Conservation (phyloP, 306 rosid genomes). For the Malus domestica region ASM211411v1 NC_041789.1:29328501-29329000, state of each 20-base stretch:
- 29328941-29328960: not conserved
- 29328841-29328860: conserved; percentile 11
- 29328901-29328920: conserved; percentile 23
- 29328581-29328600: too few relatives aligned
- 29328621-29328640: too few relatives aligned
- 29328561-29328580: too few relatives aligned
- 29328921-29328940: not conserved
- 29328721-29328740: not conserved
- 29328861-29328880: conserved; percentile 27
- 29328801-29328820: conserved; percentile 42
- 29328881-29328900: conserved; percentile 36
- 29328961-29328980: not conserved
- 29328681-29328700: too few relatives aligned
- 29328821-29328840: conserved; percentile 19
- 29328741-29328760: not conserved
- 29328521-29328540: too few relatives aligned
- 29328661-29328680: too few relatives aligned
- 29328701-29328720: too few relatives aligned
- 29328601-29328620: too few relatives aligned
- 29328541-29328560: too few relatives aligned
- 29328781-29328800: not conserved
- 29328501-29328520: too few relatives aligned
- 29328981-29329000: not conserved
- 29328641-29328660: too few relatives aligned
- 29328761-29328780: not conserved